Evolutionary conservation across 1,139 yeast species (phyloP), one percentile per base, ranked within the genome.

Genomic region (Debaryomyces robertsiae): DNA sequence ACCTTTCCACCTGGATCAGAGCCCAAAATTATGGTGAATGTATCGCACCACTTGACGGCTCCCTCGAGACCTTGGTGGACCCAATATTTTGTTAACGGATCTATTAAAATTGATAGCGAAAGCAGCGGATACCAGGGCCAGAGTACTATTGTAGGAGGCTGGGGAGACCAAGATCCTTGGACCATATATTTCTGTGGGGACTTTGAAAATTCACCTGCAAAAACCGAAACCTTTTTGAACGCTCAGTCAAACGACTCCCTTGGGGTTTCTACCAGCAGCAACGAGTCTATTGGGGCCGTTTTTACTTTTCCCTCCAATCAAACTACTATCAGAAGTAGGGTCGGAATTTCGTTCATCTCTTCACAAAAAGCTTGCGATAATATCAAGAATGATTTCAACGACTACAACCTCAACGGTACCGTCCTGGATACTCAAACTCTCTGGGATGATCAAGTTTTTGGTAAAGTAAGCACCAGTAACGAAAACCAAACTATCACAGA

Each of bases 271-370:
- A n/a, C 17, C 17, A 4, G 13, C 11, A n/a, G 22, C 7, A 54
- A 54, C 37, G 54, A 40, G n/a, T 53, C 55, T 3, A 44, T 53
- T 38, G 67, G 64, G 1, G 40, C 54, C 18, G 52, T 60, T 10
- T 32, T 32, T 60, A 57, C 39, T 41, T 46, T 35, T 61, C 61
- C 47, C 43, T 46, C 7, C 9, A 36, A n/a, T 25, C 36, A 13
- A 30, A 38, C 24, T 23, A 25, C 36, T 2, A 38, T 54, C 3
- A 45, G 43, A 17, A 54, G 65, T 29, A 58, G 58, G 40, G 63
- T 65, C 19, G 73, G 73, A 1, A 52, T 67, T 17, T 67, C 73
- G 4, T 66, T 62, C 42, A 47, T 60, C 3, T 60, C 68, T 2
- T 43, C 50, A 3, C 52, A 57, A 7, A 60, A 61, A 40, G 74